Percentiles rank a stretch among this genome's conserved stretches.
Conservation (phyloP, 129 eudicot species). For the Flaveria sonorensis region DNA sequence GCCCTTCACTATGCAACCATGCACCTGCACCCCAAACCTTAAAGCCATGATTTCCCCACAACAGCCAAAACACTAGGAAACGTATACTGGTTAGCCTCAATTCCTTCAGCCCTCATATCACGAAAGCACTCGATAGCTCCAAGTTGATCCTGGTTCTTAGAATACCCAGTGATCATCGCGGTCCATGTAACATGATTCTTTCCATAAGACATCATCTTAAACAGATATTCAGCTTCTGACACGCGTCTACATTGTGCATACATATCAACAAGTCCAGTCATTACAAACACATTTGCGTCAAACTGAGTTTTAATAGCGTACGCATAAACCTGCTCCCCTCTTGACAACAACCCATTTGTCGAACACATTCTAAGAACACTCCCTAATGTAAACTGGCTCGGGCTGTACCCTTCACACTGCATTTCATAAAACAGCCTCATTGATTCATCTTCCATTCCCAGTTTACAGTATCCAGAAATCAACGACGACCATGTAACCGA, state of each 20-base stretch:
- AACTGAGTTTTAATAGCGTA: slow-evolving; percentile 53
- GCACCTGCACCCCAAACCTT: slow-evolving; percentile 64
- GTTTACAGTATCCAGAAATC: slow-evolving; percentile 66
- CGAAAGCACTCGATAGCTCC: slow-evolving; percentile 64
- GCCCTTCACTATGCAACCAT: slow-evolving; percentile 57
- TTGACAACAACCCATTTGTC: slow-evolving; percentile 47
- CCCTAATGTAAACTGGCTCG: slow-evolving; percentile 68
- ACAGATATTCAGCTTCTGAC: slow-evolving; percentile 54
- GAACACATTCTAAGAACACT: slow-evolving; percentile 69
- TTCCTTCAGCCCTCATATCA: slow-evolving; percentile 63
- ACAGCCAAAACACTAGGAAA: slow-evolving; percentile 63
- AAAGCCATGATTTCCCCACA: slow-evolving; percentile 48
- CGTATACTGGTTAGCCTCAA: slow-evolving; percentile 71
- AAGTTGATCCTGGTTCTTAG: slow-evolving; percentile 51
- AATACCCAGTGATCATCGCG: slow-evolving; percentile 73
- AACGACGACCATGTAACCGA: slow-evolving; percentile 78
- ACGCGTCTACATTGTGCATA: slow-evolving; percentile 62
- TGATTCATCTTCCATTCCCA: slow-evolving; percentile 53
- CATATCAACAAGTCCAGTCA: slow-evolving; percentile 77
- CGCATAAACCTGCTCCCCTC: slow-evolving; percentile 70
- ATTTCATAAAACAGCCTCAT: slow-evolving; percentile 55
- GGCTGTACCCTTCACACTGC: slow-evolving; percentile 56
- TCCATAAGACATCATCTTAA: slow-evolving; percentile 41
- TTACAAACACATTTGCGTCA: slow-evolving; percentile 55
- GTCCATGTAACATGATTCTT: slow-evolving; percentile 86